Evolutionary conservation across 2,329 filamentous ascomycete genomes (phyloP).

Genomic region (Ceratocystis harringtonii): DNA sequence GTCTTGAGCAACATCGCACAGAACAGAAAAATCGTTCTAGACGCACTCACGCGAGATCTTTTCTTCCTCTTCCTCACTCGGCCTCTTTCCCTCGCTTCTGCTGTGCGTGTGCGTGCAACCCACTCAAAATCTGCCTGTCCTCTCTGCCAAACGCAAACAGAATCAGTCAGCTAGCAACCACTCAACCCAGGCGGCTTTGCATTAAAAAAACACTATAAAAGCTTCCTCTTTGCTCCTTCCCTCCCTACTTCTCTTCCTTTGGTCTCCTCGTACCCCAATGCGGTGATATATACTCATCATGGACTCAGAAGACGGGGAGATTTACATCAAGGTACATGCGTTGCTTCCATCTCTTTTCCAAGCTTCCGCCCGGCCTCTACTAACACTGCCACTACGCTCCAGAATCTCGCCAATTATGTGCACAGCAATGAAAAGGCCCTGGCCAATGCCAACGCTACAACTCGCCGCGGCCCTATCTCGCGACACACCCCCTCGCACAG

Average conservation of each 20-base stretch:
- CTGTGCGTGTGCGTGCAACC: background rate
- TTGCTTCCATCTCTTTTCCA: background rate
- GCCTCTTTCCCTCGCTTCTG: background rate
- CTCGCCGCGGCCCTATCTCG: slow-evolving; percentile 50
- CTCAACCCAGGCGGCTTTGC: background rate
- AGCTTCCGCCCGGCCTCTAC: background rate
- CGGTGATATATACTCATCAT: slow-evolving; percentile 36
- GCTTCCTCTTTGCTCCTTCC: background rate
- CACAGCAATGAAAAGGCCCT: slow-evolving; percentile 94
- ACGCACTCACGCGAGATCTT: background rate
- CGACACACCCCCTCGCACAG: slow-evolving; percentile 57
- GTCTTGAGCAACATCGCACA: background rate
- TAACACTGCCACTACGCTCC: slow-evolving; percentile 22
- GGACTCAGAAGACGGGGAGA: slow-evolving; percentile 79
- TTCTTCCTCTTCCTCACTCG: background rate
- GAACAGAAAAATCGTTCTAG: background rate
- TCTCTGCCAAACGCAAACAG: background rate
- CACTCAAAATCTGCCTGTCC: background rate
- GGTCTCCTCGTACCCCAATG: slow-evolving; percentile 10
- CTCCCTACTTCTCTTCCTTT: background rate
- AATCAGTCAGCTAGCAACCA: background rate
- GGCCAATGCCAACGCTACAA: slow-evolving; percentile 79
- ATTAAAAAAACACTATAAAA: background rate
- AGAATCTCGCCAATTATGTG: slow-evolving; percentile 94
- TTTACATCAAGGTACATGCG: slow-evolving; percentile 64